A percentile compares a stretch with the other conserved stretches of the same genome.
Conservation (phyloP, 306 rosid genomes). For the Malus domestica region DNA sequence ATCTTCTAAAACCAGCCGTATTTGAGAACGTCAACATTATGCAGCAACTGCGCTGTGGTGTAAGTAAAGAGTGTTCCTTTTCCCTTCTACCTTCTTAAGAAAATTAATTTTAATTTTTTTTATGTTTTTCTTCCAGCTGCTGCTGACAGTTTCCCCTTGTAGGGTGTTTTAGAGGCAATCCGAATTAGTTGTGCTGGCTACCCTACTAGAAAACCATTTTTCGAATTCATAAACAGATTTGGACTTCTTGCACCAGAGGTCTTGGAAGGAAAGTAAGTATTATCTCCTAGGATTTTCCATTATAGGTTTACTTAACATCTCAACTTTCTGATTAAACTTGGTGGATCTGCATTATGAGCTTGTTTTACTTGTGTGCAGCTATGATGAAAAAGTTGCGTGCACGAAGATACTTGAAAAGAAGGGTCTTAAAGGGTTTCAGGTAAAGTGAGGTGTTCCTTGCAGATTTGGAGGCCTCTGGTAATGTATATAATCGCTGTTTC, state of each 20-base stretch:
- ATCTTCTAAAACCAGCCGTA: slow-evolving; percentile 89
- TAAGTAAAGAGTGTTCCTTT: slow-evolving; percentile 42
- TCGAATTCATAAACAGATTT: slow-evolving; percentile 78
- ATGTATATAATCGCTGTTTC: slow-evolving; percentile 6
- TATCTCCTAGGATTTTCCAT: slow-evolving; percentile 9
- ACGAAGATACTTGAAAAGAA: slow-evolving; percentile 70
- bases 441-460: slow-evolving; percentile 27
- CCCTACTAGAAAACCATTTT: slow-evolving; percentile 90
- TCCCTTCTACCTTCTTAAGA: slow-evolving; percentile 13
- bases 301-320: slow-evolving; percentile 4
- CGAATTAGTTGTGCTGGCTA: slow-evolving; percentile 99
- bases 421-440: slow-evolving; percentile 97
- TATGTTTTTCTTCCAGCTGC: slow-evolving; percentile 5
- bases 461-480: neutral
- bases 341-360: slow-evolving; percentile 17
- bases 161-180: slow-evolving; percentile 99
- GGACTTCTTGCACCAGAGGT: slow-evolving; percentile 80
- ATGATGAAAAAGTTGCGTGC: slow-evolving; percentile 72
- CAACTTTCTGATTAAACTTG: slow-evolving; percentile 9
- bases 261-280: slow-evolving; percentile 64
- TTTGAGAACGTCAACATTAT: slow-evolving; percentile 90
- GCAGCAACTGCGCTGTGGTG: slow-evolving; percentile 99
- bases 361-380: slow-evolving; percentile 39
- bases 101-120: neutral
- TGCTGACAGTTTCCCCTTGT: slow-evolving; percentile 24